Evolutionary conservation across 176 grass and related monocot genomes (phyloP).

Genomic region (Typha latifolia): DNA sequence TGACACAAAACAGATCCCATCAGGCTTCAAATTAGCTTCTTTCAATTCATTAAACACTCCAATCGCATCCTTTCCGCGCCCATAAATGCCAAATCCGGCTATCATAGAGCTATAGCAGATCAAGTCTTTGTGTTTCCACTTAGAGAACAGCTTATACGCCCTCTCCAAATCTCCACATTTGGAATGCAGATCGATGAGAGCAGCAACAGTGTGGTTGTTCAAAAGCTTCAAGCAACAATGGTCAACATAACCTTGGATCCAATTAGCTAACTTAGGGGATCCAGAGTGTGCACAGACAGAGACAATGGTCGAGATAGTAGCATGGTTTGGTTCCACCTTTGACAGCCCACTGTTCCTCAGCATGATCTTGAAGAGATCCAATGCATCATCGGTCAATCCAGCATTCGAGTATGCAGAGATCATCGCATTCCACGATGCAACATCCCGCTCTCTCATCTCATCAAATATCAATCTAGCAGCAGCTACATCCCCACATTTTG

Average conservation of each 20-base stretch:
- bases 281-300: slow-evolving; percentile 27
- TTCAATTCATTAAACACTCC: slow-evolving; percentile 14
- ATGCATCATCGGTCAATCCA: slow-evolving; percentile 11
- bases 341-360: background rate
- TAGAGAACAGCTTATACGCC: slow-evolving; percentile 26
- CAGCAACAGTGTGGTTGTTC: slow-evolving; percentile 34
- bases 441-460: slow-evolving; percentile 28
- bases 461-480: slow-evolving; percentile 30
- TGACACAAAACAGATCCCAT: slow-evolving; percentile 41
- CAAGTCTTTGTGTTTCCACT: slow-evolving; percentile 31
- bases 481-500: slow-evolving; percentile 10
- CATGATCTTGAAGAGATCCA: slow-evolving; percentile 35
- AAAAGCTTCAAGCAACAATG: slow-evolving; percentile 1
- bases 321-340: slow-evolving; percentile 31
- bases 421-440: slow-evolving; percentile 42
- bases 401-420: slow-evolving; percentile 28
- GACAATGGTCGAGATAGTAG: slow-evolving; percentile 27
- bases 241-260: slow-evolving; percentile 28
- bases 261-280: slow-evolving; percentile 18
- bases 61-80: slow-evolving; percentile 29
- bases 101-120: slow-evolving; percentile 47
- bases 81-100: slow-evolving; percentile 31
- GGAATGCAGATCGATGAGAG: slow-evolving; percentile 34
- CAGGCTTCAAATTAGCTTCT: slow-evolving; percentile 16
- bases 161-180: slow-evolving; percentile 36